A percentile compares a stretch with the other conserved stretches of the same genome.
These are phyloP conservation scores for Dryas drummondii DNA, from an alignment of 306 rosid species.

Conservation along the genomic window DNA sequence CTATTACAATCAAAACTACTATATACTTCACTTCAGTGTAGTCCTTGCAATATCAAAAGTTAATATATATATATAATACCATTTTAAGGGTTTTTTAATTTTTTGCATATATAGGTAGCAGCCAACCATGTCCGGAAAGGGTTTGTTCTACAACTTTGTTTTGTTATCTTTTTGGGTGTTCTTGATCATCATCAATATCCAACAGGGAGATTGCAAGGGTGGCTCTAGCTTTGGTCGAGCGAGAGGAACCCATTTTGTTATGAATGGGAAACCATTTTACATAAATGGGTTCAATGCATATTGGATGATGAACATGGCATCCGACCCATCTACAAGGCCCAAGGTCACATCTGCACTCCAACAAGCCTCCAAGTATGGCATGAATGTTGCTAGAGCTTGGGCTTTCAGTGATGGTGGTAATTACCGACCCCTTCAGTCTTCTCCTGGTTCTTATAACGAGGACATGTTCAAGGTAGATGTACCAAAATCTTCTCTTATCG, in stretches of 20 bases:
- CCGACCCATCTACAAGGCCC: slow-evolving; percentile 42
- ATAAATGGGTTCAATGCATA: slow-evolving; percentile 60
- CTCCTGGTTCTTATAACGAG: slow-evolving; percentile 52
- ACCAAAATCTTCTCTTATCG: no score
- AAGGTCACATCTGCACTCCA: slow-evolving; percentile 48
- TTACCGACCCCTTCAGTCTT: slow-evolving; percentile 40
- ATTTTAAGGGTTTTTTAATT: no score
- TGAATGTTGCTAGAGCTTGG: slow-evolving; percentile 56
- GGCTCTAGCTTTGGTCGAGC: slow-evolving; percentile 27
- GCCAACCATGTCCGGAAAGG: slow-evolving; percentile 2
- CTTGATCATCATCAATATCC: background rate
- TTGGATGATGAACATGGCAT: slow-evolving; percentile 58
- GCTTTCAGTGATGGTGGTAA: slow-evolving; percentile 54
- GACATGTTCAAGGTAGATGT: slow-evolving; percentile 36
- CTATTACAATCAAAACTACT: no score
- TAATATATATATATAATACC: no score
- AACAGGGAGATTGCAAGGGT: slow-evolving; percentile 1
- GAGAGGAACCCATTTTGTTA: slow-evolving; percentile 37
- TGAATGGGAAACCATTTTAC: slow-evolving; percentile 33
- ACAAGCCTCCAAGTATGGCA: slow-evolving; percentile 46
- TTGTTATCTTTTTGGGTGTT: background rate
- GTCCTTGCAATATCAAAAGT: no score
- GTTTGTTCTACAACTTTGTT: background rate
- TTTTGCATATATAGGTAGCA: no score
- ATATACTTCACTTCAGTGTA: no score